Percentiles rank a stretch among this genome's conserved stretches.
Conservation (phyloP, 179 eudicot species). For the Nepenthes alata region DNA sequence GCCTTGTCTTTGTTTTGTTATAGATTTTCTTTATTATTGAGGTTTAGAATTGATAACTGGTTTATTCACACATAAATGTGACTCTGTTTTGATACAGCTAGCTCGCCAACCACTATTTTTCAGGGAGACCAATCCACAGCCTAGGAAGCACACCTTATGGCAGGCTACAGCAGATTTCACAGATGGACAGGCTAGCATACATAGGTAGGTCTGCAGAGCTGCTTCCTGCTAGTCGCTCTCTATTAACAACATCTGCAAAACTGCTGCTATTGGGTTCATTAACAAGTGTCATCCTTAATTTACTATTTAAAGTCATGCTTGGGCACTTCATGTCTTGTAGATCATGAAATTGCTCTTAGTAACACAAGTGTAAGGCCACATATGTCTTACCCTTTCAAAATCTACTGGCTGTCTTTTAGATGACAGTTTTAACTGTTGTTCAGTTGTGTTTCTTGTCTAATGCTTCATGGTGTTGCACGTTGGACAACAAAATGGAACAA, state of each 20-base stretch:
- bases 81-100: slow-evolving; percentile 15
- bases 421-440: too few relatives aligned
- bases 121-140: slow-evolving; percentile 45
- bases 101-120: slow-evolving; percentile 42
- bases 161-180: slow-evolving; percentile 42
- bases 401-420: too few relatives aligned
- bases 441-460: too few relatives aligned
- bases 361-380: too few relatives aligned
- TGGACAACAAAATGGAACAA: too few relatives aligned
- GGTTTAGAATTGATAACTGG: not conserved
- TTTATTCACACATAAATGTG: not conserved
- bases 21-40: not conserved
- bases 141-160: slow-evolving; percentile 44
- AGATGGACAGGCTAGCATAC: slow-evolving; percentile 33
- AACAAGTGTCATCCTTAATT: too few relatives aligned
- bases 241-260: not conserved
- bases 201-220: slow-evolving; percentile 17
- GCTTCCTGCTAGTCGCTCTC: slow-evolving; percentile 1
- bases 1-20: not conserved
- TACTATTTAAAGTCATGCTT: too few relatives aligned
- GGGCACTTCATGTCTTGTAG: too few relatives aligned
- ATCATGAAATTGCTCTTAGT: too few relatives aligned
- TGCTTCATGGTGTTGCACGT: too few relatives aligned
- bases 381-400: too few relatives aligned
- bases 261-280: too few relatives aligned